A percentile compares a stretch with the other conserved stretches of the same genome.
phyloP scores from a whole-genome alignment of 169 alveolate genomes.

The Plasmodium adleri region DNA sequence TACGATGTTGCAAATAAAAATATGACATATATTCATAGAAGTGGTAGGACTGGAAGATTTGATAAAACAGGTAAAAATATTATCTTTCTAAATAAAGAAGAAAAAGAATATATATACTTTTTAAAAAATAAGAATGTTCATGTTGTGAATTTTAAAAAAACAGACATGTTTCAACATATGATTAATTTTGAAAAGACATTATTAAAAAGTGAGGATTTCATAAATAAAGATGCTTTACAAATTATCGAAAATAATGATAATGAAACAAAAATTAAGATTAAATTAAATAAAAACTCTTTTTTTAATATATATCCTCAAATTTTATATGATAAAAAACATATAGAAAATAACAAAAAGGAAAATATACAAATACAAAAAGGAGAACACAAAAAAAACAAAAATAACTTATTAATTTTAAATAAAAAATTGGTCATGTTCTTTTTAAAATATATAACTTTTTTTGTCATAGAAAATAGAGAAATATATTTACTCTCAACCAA shows the following conservation, averaged over 20 bases:
- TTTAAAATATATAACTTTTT: constrained; percentile 36
- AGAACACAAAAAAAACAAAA: not conserved
- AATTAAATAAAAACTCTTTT: not conserved
- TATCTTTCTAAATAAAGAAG: constrained; percentile 46
- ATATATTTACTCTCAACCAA: constrained; percentile 40
- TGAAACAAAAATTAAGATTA: not conserved
- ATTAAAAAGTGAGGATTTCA: constrained; percentile 3
- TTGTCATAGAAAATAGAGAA: constrained; percentile 59
- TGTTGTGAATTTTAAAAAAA: constrained; percentile 44
- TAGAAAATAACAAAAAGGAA: no score
- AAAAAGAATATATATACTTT: constrained; percentile 56
- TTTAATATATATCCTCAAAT: constrained; percentile 1
- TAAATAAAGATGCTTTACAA: constrained; percentile 23
- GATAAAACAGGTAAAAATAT: constrained; percentile 57
- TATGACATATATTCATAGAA: constrained; percentile 67
- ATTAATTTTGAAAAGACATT: constrained; percentile 19
- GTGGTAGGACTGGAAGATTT: constrained; percentile 73
- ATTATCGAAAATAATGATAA: not conserved
- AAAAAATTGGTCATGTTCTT: constrained; percentile 47
- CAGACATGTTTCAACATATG: constrained; percentile 31
- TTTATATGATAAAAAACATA: not conserved
- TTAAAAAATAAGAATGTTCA: constrained; percentile 63
- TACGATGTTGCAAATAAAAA: constrained; percentile 69
- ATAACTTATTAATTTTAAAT: constrained; percentile 10
- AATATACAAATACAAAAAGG: not conserved